A percentile compares a stretch with the other conserved stretches of the same genome.
These are phyloP conservation scores for Annona cherimola DNA, from an alignment of 164 flowering plant species.

Conservation along the genomic window DNA sequence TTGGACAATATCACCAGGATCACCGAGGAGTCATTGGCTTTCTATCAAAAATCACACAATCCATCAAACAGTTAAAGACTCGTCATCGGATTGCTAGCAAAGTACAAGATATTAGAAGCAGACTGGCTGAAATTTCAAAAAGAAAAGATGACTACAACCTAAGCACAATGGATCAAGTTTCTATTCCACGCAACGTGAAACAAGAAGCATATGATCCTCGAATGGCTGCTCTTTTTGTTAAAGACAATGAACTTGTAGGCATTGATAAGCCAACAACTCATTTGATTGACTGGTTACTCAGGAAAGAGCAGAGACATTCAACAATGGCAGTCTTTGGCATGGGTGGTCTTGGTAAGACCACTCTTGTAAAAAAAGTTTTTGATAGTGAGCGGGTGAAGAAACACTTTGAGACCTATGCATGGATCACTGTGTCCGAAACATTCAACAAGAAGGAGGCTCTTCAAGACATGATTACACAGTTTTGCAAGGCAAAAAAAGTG, in stretches of 20 bases:
- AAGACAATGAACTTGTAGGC: conserved; percentile 5
- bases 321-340: too few species aligned
- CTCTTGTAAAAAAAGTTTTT: too few species aligned
- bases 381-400: too few species aligned
- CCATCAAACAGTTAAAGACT: neutral
- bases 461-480: too few species aligned
- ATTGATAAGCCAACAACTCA: neutral
- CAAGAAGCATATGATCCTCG: neutral
- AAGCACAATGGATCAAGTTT: neutral
- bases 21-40: conserved; percentile 3
- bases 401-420: too few species aligned
- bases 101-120: too few species aligned
- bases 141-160: neutral
- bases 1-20: neutral
- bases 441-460: neutral
- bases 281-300: neutral
- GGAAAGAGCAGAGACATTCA: too few species aligned
- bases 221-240: too few species aligned
- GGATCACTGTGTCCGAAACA: conserved; percentile 9
- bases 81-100: too few species aligned
- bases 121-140: too few species aligned
- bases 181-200: neutral
- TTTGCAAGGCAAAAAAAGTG: too few species aligned
- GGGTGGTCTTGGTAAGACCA: too few species aligned
- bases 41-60: neutral